Evolutionary conservation across 1,139 yeast genomes (phyloP).

Genomic region (Yamadazyma jaroonii): DNA sequence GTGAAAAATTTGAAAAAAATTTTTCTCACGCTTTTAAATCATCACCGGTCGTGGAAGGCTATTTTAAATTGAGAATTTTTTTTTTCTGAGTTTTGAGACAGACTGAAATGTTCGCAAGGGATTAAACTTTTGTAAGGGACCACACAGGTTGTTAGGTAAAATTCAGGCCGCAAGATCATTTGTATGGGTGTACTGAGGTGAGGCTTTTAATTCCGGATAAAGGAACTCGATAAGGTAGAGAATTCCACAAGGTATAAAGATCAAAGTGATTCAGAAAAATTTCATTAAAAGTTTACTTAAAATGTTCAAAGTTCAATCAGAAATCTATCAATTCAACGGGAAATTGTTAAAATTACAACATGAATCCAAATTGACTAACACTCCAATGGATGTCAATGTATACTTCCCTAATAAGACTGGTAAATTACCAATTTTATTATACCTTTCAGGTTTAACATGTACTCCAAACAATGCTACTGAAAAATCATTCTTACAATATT

Average conservation of each 20-base stretch:
- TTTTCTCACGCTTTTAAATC: neutral
- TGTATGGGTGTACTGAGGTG: slow-evolving; percentile 2
- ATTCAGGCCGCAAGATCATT: neutral
- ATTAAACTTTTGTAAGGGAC: neutral
- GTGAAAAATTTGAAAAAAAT: slow-evolving; percentile 5
- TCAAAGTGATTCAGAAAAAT: neutral
- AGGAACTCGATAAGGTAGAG: too few relatives aligned
- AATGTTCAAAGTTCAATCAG: slow-evolving; percentile 48
- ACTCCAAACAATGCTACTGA: slow-evolving; percentile 94
- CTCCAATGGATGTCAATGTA: slow-evolving; percentile 80
- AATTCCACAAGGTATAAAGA: too few relatives aligned
- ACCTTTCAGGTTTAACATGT: slow-evolving; percentile 88
- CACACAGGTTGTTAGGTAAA: neutral
- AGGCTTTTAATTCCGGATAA: neutral
- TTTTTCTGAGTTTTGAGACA: neutral
- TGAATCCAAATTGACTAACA: slow-evolving; percentile 59
- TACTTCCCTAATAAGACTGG: slow-evolving; percentile 46
- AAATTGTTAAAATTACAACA: slow-evolving; percentile 72
- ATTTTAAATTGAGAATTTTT: neutral
- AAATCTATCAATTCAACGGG: slow-evolving; percentile 74
- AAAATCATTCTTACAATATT: slow-evolving; percentile 83
- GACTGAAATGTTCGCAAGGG: neutral
- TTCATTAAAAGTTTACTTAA: neutral
- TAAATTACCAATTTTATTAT: slow-evolving; percentile 69
- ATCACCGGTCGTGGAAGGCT: neutral